Evolutionary conservation across 495 filamentous ascomycete genomes (phyloP), one percentile per base, ranked within the genome.

Genomic region (Aspergillus sclerotiicarbonarius): DNA sequence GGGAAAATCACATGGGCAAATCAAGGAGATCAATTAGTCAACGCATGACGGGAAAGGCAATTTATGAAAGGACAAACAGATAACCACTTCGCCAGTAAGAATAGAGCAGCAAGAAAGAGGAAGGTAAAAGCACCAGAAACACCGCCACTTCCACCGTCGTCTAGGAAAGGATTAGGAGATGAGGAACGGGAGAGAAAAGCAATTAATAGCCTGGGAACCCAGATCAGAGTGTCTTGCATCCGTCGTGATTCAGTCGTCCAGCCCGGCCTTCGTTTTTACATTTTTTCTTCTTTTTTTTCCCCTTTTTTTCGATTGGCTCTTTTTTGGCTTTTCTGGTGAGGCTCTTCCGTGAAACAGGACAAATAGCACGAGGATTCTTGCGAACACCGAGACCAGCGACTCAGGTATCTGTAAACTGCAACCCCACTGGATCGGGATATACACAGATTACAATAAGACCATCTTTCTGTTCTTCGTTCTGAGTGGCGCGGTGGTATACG

Each of bases 71-170:
- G 58, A 35, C 30, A 48, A 60, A 64, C 48, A 59, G 16, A 57
- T 31, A 67, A 67, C 62, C 64, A 64, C 59, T 61, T 67, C 63
- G 66, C 61, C 61, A 61, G 57, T 57, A 64, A 62, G 47, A 64
- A 64, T 59, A 57, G 46, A 29, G 62, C 56, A 63, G 57, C 62
- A 60, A 69, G 55, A 60, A 51, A 67, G 61, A 51, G 56, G 55
- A 67, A 63, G 29, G 29, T 29, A 63, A 69, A 70, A 70, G 72
- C 75, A 75, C 75, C 76, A 70, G 64, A 63, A 77, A 78, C 75
- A 77, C 76, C 75, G 64, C 66, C 70, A 70, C 72, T 70, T 77
- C 74, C 70, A 66, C 72, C 62, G 67, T 67, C 65, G 62, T 76
- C 70, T 72, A 75, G 69, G 69, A 70, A 65, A 67, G 31, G 67